These are phyloP conservation scores for Verticillium nonalfalfae DNA, from an alignment of 2,329 filamentous ascomycete species.

Conservation along the genomic window DNA sequence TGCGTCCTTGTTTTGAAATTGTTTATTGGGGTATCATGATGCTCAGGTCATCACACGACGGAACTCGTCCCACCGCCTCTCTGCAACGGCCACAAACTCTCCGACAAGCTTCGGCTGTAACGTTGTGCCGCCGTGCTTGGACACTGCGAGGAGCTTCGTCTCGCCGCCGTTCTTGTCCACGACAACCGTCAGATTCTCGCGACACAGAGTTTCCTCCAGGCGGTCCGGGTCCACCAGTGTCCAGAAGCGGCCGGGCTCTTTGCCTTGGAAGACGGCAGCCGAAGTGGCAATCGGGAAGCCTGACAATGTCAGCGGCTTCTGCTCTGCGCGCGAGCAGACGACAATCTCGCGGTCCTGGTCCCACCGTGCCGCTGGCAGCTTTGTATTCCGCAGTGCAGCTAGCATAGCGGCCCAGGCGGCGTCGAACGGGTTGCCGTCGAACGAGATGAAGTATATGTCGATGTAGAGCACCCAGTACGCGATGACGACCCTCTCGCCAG, in stretches of 20 bases:
- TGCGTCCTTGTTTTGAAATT: neutral
- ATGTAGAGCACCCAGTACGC: slow-evolving; percentile 96
- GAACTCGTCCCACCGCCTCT: slow-evolving; percentile 55
- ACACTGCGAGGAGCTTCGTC: slow-evolving; percentile 61
- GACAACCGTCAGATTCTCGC: slow-evolving; percentile 76
- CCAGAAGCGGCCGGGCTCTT: slow-evolving; percentile 58
- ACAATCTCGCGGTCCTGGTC: slow-evolving; percentile 75
- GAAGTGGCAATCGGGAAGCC: slow-evolving; percentile 71
- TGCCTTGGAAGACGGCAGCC: slow-evolving; percentile 70
- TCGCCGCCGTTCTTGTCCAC: slow-evolving; percentile 56
- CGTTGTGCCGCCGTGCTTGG: slow-evolving; percentile 75
- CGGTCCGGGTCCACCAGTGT: slow-evolving; percentile 82
- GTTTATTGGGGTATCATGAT: slow-evolving; percentile 18
- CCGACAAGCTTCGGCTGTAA: slow-evolving; percentile 59
- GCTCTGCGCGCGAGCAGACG: slow-evolving; percentile 60
- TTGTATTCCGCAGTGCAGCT: slow-evolving; percentile 73
- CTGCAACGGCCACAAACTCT: slow-evolving; percentile 51
- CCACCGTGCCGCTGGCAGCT: slow-evolving; percentile 73
- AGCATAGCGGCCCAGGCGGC: slow-evolving; percentile 81
- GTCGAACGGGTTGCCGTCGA: slow-evolving; percentile 89
- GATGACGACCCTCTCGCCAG: slow-evolving; percentile 45
- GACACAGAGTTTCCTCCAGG: slow-evolving; percentile 80
- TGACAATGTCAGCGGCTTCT: slow-evolving; percentile 50
- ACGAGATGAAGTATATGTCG: slow-evolving; percentile 87
- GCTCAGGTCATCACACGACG: slow-evolving; percentile 31